A percentile compares a stretch with the other conserved stretches of the same genome.
phyloP scores from a whole-genome alignment of 2,329 filamentous ascomycete genomes.

The Penicillium janthinellum region DNA sequence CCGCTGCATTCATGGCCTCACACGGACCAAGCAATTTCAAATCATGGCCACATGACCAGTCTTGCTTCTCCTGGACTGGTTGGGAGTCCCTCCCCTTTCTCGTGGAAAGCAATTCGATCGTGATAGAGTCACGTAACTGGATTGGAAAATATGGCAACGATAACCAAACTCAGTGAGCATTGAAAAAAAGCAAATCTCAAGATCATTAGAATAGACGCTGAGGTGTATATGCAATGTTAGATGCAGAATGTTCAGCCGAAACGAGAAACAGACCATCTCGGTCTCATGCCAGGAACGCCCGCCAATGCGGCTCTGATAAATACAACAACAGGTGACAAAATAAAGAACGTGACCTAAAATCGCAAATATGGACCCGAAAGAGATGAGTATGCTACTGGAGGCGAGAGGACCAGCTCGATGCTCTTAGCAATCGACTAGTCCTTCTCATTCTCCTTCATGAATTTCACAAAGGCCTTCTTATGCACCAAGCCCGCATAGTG shows the following conservation, averaged over 20 bases:
- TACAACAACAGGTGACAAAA: conserved; percentile 4
- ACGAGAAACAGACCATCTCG: neutral
- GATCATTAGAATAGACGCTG: neutral
- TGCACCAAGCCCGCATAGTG: conserved; percentile 90
- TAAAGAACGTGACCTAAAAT: neutral
- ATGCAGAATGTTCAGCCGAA: conserved; percentile 16
- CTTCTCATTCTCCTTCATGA: conserved; percentile 80
- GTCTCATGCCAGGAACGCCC: conserved; percentile 2
- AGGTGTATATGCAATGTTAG: conserved; percentile 19
- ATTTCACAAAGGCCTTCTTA: conserved; percentile 96
- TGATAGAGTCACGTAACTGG: neutral
- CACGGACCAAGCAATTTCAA: neutral
- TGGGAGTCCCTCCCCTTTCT: neutral
- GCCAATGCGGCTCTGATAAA: conserved; percentile 6
- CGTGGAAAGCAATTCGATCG: too few species aligned
- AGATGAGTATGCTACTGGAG: neutral
- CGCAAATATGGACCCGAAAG: neutral
- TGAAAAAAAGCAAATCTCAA: neutral
- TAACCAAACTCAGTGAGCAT: neutral
- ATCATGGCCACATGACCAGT: neutral
- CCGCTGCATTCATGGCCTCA: neutral
- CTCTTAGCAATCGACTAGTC: conserved; percentile 3
- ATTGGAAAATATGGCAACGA: neutral
- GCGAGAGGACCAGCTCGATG: conserved; percentile 6
- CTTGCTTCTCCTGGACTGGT: neutral